These are phyloP conservation scores for Solanum pinnatisectum DNA, from an alignment of 257 asterid species.

Conservation along the genomic window DNA sequence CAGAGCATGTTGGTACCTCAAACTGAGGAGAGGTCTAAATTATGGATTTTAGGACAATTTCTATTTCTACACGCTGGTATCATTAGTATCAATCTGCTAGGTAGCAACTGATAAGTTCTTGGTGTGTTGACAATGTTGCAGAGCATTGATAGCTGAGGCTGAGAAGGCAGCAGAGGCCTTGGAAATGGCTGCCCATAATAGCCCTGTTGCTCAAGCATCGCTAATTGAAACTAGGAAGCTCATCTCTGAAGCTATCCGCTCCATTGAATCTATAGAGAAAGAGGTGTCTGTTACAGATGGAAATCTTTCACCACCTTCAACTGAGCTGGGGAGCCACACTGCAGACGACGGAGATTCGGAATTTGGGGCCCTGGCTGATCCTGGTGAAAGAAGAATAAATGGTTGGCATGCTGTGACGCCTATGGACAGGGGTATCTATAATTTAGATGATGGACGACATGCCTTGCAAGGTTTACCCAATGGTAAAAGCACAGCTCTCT, in stretches of 20 bases:
- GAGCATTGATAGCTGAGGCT: slow-evolving; percentile 85
- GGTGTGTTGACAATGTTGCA: slow-evolving; percentile 15
- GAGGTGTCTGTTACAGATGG: slow-evolving; percentile 17
- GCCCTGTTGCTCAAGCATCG: slow-evolving; percentile 60
- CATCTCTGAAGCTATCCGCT: slow-evolving; percentile 60
- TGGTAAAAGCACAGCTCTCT: slow-evolving; percentile 7
- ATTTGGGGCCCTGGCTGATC: slow-evolving; percentile 1
- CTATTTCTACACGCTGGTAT: neutral
- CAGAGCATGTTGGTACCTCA: neutral
- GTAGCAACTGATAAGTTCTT: neutral
- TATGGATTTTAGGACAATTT: neutral
- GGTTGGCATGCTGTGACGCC: slow-evolving; percentile 34
- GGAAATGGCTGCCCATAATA: slow-evolving; percentile 55
- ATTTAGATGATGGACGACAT: slow-evolving; percentile 15
- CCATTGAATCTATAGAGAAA: slow-evolving; percentile 42
- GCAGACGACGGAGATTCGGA: slow-evolving; percentile 11
- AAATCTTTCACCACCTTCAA: slow-evolving; percentile 11
- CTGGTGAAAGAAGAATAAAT: slow-evolving; percentile 21
- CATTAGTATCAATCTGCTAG: neutral
- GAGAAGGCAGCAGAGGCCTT: slow-evolving; percentile 84
- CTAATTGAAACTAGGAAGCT: slow-evolving; percentile 65
- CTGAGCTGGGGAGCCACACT: neutral
- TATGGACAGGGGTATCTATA: neutral
- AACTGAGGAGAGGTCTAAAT: neutral
- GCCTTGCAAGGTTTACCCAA: slow-evolving; percentile 23